phyloP scores from a whole-genome alignment of 805 yeast species.

The Hanseniaspora mollemarum region DNA sequence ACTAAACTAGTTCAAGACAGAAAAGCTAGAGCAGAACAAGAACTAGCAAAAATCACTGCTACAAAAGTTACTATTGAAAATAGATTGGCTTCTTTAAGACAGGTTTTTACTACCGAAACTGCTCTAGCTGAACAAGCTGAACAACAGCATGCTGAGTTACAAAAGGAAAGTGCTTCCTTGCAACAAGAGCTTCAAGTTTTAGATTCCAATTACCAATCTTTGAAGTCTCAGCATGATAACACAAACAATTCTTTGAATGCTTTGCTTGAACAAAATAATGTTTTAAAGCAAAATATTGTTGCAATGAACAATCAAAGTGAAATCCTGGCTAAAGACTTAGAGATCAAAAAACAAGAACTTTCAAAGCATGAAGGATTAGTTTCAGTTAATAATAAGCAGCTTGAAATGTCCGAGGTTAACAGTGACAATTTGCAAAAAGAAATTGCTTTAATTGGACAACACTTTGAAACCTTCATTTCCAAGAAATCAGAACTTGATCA shows the following conservation, averaged over 20 bases:
- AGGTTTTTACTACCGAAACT: slow-evolving; percentile 68
- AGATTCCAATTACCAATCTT: slow-evolving; percentile 66
- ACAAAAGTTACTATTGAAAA: slow-evolving; percentile 60
- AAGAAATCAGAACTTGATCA: slow-evolving; percentile 31
- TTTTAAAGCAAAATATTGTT: slow-evolving; percentile 58
- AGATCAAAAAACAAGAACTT: slow-evolving; percentile 41
- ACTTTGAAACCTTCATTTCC: slow-evolving; percentile 23
- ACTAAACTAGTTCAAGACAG: slow-evolving; percentile 59
- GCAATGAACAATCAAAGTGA: slow-evolving; percentile 53
- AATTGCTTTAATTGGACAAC: slow-evolving; percentile 29
- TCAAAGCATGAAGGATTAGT: slow-evolving; percentile 52
- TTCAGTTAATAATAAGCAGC: slow-evolving; percentile 58
- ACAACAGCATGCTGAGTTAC: slow-evolving; percentile 44
- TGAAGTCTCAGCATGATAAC: slow-evolving; percentile 34
- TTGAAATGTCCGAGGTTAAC: slow-evolving; percentile 49
- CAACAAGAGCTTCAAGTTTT: slow-evolving; percentile 61
- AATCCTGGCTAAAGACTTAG: slow-evolving; percentile 47
- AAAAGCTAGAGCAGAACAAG: slow-evolving; percentile 64
- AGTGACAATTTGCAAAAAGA: slow-evolving; percentile 36
- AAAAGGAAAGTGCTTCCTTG: slow-evolving; percentile 55
- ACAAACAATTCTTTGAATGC: slow-evolving; percentile 39
- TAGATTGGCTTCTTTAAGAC: slow-evolving; percentile 55
- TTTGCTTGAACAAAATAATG: slow-evolving; percentile 46
- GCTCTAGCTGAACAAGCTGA: slow-evolving; percentile 66
- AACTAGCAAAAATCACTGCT: slow-evolving; percentile 53